Base-by-base conservation (phyloP, 2,329 filamentous ascomycete genomes). In the Fusarium vanettenii region DNA sequence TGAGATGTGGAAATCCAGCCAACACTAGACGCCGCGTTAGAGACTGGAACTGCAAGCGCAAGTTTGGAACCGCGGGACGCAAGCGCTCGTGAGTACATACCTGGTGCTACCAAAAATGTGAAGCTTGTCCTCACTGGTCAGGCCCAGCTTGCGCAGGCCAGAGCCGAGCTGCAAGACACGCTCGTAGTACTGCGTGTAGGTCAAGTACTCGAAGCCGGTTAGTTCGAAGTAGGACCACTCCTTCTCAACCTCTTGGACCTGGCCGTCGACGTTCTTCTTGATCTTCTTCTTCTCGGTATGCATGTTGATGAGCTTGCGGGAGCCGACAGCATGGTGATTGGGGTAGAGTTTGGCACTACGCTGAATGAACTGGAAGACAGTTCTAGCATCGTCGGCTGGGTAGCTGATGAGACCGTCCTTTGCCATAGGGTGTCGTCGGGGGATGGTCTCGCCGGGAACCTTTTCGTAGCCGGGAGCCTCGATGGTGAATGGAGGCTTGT, bases 151-250 rank as follows among this genome's bases (percentile, higher is more conserved):
- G 80, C 92, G 90, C 83, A 97, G 85, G 67, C 92, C 95, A 25
- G 91, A 88, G 64, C 94, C 95, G 20, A 95, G 85, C 76, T 93
- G 87, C 67, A 93, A 86, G 59, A 92, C 89, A 72, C 91, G 87
- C 79, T 91, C 87, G 84, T 94, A 90, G 81, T 96, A 97, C 84
- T 97, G 92, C 79, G 89, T 87, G 85, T 95, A 97, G 78, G 91
- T 94, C 80, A 93, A 87, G 86, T 92, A 97, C 52, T 89, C 87
- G 86, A 93, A 98, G 59, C 87, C 87, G 71, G 93, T 92, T 76
- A 97, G 91, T 88, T 98, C 95, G 78, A 94, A 97, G 85, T 92
- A 97, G 63, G 92, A 92, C 95, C 95, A 98, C 83, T 96, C 91
- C 90, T 97, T 98, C 73, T 97, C 94, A 37, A 97, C 91, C 85